Evolutionary conservation across 2,329 filamentous ascomycete species (phyloP).

Genomic region (Trichoderma asperellum): DNA sequence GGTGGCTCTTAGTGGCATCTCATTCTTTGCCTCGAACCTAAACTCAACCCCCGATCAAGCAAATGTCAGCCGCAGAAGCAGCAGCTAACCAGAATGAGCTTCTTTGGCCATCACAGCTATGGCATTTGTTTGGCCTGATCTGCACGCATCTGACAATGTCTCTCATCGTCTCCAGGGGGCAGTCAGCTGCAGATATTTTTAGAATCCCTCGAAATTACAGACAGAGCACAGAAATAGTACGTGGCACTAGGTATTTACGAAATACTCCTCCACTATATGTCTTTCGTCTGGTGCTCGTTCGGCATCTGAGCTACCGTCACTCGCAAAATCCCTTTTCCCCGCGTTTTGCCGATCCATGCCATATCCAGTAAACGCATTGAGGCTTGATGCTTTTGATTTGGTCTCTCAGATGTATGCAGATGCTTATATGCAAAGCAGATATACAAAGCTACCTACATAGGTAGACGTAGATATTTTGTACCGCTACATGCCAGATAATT

Average conservation of each 20-base stretch:
- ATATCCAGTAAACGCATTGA: neutral
- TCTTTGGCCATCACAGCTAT: neutral
- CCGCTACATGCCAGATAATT: neutral
- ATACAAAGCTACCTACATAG: neutral
- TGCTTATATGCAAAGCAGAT: conserved; percentile 7
- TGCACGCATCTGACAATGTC: neutral
- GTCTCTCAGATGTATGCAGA: conserved; percentile 7
- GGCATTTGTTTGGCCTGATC: neutral
- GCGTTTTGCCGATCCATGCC: conserved; percentile 9
- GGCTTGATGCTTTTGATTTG: neutral
- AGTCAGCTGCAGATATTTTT: neutral
- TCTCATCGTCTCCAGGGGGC: neutral
- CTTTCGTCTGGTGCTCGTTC: neutral
- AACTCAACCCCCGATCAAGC: neutral
- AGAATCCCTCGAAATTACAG: neutral
- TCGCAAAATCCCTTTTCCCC: conserved; percentile 3
- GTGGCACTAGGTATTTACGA: neutral
- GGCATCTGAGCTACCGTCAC: neutral
- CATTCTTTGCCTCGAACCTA: neutral
- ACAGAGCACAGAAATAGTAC: neutral
- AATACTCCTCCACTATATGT: neutral
- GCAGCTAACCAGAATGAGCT: conserved; percentile 19
- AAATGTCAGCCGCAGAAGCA: neutral
- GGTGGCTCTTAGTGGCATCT: neutral
- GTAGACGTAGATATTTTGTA: neutral